Percentiles rank a stretch among this genome's conserved stretches.
phyloP scores from a whole-genome alignment of 768 basidiomycete species.

The Boletus sensibilis region DNA sequence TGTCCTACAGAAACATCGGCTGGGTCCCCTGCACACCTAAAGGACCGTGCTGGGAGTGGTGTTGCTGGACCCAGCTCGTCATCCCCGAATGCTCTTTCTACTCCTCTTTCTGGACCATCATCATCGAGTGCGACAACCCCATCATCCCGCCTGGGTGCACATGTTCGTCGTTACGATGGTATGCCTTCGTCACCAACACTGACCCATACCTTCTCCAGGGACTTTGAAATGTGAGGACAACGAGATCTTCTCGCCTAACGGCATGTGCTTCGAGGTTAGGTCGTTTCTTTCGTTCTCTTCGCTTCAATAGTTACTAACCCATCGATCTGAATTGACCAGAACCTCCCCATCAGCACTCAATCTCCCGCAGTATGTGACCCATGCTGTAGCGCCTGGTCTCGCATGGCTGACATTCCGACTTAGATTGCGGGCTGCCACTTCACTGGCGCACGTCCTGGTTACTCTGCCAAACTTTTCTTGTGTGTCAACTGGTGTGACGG shows the following conservation, averaged over 20 bases:
- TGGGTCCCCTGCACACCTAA: neutral
- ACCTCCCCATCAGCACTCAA: neutral
- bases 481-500: neutral
- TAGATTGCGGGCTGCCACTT: neutral
- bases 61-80: constrained; percentile 2
- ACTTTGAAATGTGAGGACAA: constrained; percentile 4
- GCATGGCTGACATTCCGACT: neutral
- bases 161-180: neutral
- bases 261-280: constrained; percentile 1
- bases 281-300: neutral
- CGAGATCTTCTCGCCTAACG: neutral
- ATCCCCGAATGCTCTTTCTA: neutral
- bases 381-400: neutral
- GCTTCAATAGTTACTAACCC: neutral
- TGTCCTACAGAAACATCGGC: no score
- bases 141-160: neutral
- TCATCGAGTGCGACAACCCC: constrained; percentile 7
- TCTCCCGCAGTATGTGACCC: neutral
- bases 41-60: neutral
- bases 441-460: neutral
- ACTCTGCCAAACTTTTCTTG: neutral
- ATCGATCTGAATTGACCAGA: neutral
- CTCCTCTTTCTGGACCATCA: constrained; percentile 10
- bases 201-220: neutral
- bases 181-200: neutral